Evolutionary conservation across 768 basidiomycete species (phyloP), one percentile per base, ranked within the genome.

Genomic region (Lactifluus piperatus): DNA sequence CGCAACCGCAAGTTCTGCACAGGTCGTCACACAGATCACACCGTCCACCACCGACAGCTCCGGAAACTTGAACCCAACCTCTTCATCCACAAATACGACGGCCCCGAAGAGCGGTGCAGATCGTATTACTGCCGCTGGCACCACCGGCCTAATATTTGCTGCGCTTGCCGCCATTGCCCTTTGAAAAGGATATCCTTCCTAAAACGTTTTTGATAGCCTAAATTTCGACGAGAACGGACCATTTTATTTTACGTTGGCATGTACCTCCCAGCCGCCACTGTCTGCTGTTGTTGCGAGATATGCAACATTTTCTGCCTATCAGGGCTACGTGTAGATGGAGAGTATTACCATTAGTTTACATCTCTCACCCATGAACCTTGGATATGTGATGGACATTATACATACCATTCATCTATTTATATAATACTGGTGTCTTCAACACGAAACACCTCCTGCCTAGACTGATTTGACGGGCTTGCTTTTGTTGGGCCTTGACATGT

Each of bases 311-410:
- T 32, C 26, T 27, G 41, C 20, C 39, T 27, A 39, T 43, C 22
- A 24, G 39, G 37, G 13, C 1, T 39, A 11, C 11, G 4, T 53
- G 24, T 52, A 36, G 10, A 34, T 41, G 46, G n/a, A 54, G 34
- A 30, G 51, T 46, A 49, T 49, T 54, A 41, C 36, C 47, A 26
- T 54, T 13, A 30, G 34, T 26, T n/a, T 59, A 16, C 29, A 24
- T 54, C 22, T 27, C 30, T n/a, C n/a, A n/a, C n/a, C n/a, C n/a
- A n/a, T n/a, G n/a, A n/a, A n/a, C n/a, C n/a, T 29, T 29, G 47
- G 46, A 54, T 30, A 43, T 54, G 51, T 44, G 30, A 60, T 22
- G 58, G 58, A 60, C 58, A 26, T 54, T 36, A 54, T 54, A 36
- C 13, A 27, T 36, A 60, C 32, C 43, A 30, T 44, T n/a, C 24